These are phyloP conservation scores for Fistulifera pelliculosa DNA, from an alignment of 108 stramenopile species.

Conservation along the genomic window DNA sequence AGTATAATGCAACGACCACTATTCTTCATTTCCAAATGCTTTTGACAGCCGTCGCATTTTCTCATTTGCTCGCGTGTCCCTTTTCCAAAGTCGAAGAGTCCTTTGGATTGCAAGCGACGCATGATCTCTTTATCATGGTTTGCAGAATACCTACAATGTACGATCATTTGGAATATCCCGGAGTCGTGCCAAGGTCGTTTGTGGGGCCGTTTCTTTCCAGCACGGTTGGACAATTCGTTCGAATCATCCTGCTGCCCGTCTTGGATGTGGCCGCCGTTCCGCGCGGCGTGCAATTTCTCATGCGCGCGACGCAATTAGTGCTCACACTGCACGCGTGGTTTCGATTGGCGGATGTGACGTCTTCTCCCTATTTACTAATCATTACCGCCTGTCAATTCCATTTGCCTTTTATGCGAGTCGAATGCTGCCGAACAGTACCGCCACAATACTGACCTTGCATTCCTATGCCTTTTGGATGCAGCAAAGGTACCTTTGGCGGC, in stretches of 20 bases:
- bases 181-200: conserved; percentile 81
- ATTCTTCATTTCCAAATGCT: no score
- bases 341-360: conserved; percentile 39
- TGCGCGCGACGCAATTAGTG: conserved; percentile 41
- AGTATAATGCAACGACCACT: no score
- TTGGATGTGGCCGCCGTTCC: conserved; percentile 41
- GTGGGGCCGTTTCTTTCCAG: conserved; percentile 54
- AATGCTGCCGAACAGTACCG: conserved; percentile 95
- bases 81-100: conserved; percentile 98
- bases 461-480: conserved; percentile 67
- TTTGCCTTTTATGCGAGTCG: conserved; percentile 91
- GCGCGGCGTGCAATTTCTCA: conserved; percentile 50
- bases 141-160: conserved; percentile 15
- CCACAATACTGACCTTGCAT: conserved; percentile 60
- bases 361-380: conserved; percentile 40
- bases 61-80: conserved; percentile 62
- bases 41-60: conserved; percentile 8
- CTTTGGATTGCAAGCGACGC: conserved; percentile 94
- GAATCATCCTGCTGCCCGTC: conserved; percentile 23
- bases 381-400: conserved; percentile 88
- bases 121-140: conserved; percentile 80
- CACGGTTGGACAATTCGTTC: conserved; percentile 27
- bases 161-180: conserved; percentile 64
- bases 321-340: conserved; percentile 43
- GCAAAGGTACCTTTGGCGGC: conserved; percentile 30